Conservation (phyloP, 1,139 yeast genomes). For the Nakaseomyces uthaithaninus region DNA sequence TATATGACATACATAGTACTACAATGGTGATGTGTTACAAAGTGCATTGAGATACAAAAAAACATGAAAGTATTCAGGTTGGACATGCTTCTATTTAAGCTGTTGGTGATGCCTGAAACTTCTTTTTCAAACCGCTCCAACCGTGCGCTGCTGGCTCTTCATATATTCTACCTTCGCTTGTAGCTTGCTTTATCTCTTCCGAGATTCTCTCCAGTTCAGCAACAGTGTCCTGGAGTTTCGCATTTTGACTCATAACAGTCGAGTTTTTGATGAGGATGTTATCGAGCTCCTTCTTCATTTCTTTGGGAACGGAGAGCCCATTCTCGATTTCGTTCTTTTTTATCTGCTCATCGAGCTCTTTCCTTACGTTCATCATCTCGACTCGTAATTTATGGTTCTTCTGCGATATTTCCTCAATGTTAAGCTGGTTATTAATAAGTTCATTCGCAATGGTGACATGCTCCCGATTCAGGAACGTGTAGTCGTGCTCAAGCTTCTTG, state of each 20-base stretch:
- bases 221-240: slow-evolving; percentile 43
- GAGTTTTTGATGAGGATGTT: slow-evolving; percentile 51
- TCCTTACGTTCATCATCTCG: slow-evolving; percentile 45
- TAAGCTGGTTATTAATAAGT: slow-evolving; percentile 53
- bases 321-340: slow-evolving; percentile 28
- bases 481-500: slow-evolving; percentile 62
- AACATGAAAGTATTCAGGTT: too few relatives aligned
- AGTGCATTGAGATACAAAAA: too few relatives aligned
- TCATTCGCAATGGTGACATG: slow-evolving; percentile 74
- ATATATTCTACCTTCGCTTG: slow-evolving; percentile 11
- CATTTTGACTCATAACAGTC: slow-evolving; percentile 49
- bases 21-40: too few relatives aligned
- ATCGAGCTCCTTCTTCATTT: slow-evolving; percentile 39
- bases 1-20: too few relatives aligned
- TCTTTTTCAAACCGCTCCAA: slow-evolving; percentile 4
- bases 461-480: slow-evolving; percentile 64
- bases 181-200: slow-evolving; percentile 13
- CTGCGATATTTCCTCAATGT: slow-evolving; percentile 56
- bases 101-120: slow-evolving; percentile 7
- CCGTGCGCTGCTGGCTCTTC: slow-evolving; percentile 7
- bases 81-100: not conserved
- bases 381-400: slow-evolving; percentile 51
- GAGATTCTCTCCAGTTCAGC: slow-evolving; percentile 20
- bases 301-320: slow-evolving; percentile 33
- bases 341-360: slow-evolving; percentile 25